Percentiles rank a stretch among this genome's conserved stretches.
Conservation (phyloP, 2,329 filamentous ascomycete genomes). For the Macrophomina phaseolina region DNA sequence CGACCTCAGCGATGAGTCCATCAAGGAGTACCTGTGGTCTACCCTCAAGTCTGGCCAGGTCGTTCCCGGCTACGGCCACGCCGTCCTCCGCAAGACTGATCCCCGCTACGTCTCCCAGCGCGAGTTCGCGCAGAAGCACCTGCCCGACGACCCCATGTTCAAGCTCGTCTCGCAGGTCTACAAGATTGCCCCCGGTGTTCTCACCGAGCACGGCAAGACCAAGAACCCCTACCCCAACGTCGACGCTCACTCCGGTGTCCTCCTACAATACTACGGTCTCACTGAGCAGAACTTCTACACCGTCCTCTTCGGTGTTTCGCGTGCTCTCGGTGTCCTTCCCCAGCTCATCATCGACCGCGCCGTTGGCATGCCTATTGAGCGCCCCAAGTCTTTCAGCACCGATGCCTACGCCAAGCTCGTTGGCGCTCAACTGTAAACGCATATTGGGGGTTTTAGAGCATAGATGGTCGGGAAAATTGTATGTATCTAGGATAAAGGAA, state of each 20-base stretch:
- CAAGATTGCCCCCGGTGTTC: conserved; percentile 97
- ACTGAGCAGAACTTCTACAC: conserved; percentile 99
- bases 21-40: conserved; percentile 98
- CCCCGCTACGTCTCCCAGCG: conserved; percentile 98
- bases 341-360: conserved; percentile 99
- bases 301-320: conserved; percentile 97
- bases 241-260: conserved; percentile 97
- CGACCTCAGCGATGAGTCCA: conserved; percentile 93
- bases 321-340: conserved; percentile 96
- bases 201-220: conserved; percentile 99
- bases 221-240: conserved; percentile 99
- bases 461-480: conserved; percentile 26
- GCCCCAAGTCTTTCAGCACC: conserved; percentile 98
- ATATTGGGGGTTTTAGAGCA: conserved; percentile 13
- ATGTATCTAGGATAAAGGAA: conserved; percentile 12
- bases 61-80: conserved; percentile 97
- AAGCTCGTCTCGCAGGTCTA: conserved; percentile 99
- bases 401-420: conserved; percentile 95
- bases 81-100: conserved; percentile 99
- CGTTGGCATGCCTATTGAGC: conserved; percentile 94
- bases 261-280: conserved; percentile 99
- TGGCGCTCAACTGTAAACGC: conserved; percentile 80
- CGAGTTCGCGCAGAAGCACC: conserved; percentile 91
- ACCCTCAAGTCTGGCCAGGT: conserved; percentile 96
- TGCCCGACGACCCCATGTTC: conserved; percentile 99